Percentiles rank a stretch among this genome's conserved stretches.
These are phyloP conservation scores for Wakefieldia striispora DNA, from an alignment of 768 basidiomycete genomes.

Conservation along the genomic window DNA sequence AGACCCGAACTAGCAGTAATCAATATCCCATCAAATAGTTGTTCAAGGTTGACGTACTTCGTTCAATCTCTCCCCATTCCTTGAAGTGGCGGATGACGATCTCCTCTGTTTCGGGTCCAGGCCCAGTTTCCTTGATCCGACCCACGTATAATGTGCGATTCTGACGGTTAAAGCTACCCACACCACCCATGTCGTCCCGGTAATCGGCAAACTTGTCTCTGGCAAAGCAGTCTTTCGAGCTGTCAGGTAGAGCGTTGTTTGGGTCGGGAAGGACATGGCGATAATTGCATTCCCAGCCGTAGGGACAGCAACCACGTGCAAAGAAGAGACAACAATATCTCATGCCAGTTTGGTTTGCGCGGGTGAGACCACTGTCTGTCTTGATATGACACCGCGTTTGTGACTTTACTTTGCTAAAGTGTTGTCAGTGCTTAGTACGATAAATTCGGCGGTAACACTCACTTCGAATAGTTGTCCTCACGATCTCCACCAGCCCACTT, in stretches of 20 bases:
- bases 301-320: slow-evolving; percentile 94
- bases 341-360: slow-evolving; percentile 91
- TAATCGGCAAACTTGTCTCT: slow-evolving; percentile 97
- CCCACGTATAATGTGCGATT: slow-evolving; percentile 96
- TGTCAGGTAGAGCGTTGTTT: slow-evolving; percentile 71
- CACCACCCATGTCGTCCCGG: slow-evolving; percentile 99
- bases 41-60: slow-evolving; percentile 54
- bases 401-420: slow-evolving; percentile 81
- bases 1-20: slow-evolving; percentile 64
- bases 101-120: slow-evolving; percentile 87
- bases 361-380: slow-evolving; percentile 87
- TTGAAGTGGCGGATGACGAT: slow-evolving; percentile 89
- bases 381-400: slow-evolving; percentile 90
- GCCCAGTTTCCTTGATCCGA: slow-evolving; percentile 88
- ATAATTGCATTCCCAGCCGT: slow-evolving; percentile 98
- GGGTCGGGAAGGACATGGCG: slow-evolving; percentile 85
- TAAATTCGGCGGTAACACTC: slow-evolving; percentile 26
- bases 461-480: slow-evolving; percentile 96
- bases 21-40: neutral
- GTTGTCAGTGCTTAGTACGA: slow-evolving; percentile 1
- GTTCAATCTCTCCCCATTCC: slow-evolving; percentile 93
- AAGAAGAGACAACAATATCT: slow-evolving; percentile 96
- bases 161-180: slow-evolving; percentile 91
- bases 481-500: slow-evolving; percentile 99
- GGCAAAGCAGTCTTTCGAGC: slow-evolving; percentile 95